Evolutionary conservation across 2,329 filamentous ascomycete genomes (phyloP).

Genomic region (Botrytis pseudocinerea): DNA sequence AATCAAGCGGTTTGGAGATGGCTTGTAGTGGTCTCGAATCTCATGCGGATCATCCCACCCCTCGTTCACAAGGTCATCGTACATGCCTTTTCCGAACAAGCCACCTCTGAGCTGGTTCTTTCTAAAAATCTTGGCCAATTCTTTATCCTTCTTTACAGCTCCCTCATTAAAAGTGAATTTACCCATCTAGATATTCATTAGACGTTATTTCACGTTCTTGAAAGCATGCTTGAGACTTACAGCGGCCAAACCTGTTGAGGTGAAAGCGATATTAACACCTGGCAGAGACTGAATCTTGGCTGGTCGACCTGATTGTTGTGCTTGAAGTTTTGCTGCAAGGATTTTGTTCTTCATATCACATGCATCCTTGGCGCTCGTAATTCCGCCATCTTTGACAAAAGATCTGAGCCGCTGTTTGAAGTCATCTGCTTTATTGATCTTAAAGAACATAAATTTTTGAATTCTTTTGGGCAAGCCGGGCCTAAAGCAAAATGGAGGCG

Average conservation of each 20-base stretch:
- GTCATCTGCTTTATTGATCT: constrained; percentile 10
- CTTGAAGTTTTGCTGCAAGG: background rate
- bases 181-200: background rate
- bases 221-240: background rate
- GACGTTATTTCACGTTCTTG: background rate
- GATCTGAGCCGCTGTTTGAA: background rate
- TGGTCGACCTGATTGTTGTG: background rate
- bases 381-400: background rate
- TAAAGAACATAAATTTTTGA: constrained; percentile 11
- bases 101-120: constrained; percentile 13
- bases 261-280: constrained; percentile 8
- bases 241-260: constrained; percentile 6
- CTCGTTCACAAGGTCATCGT: constrained; percentile 6
- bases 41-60: constrained; percentile 10
- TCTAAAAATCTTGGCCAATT: background rate
- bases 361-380: constrained; percentile 7
- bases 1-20: background rate
- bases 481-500: background rate
- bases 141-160: background rate
- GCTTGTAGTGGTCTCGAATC: constrained; percentile 10
- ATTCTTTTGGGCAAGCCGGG: constrained; percentile 4
- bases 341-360: constrained; percentile 8
- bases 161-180: constrained; percentile 5
- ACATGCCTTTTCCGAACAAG: constrained; percentile 7
- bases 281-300: background rate